Evolutionary conservation across 2,329 filamentous ascomycete species (phyloP), one percentile per base, ranked within the genome.

Genomic region (Thelonectria blattea): DNA sequence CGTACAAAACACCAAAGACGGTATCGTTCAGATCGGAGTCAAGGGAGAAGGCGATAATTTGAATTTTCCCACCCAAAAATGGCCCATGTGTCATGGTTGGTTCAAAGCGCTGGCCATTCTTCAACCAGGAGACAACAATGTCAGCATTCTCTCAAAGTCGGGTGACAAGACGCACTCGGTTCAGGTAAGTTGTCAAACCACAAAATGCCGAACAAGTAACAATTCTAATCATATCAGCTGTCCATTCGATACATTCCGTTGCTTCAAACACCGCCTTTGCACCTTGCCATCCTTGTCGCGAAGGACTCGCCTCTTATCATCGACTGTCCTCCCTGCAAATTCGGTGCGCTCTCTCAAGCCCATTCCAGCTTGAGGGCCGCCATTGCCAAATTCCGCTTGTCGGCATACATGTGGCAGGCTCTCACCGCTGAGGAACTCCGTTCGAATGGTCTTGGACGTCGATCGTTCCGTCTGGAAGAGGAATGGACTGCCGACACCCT

Each of bases 341-440:
- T 84, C 56, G 79, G 81, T 59, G 80, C 83, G 63, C 81, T 84
- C 52, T 88, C 88, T 74, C 71, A 68, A 34, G 71, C 75, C 0
- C 76, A 78, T 57, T 71, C 74, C 5, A 86, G 80, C 11, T 71
- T 91, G 17, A 83, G 88, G 27, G 84, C 85, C 17, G 89, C 89
- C 1, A 82, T 90, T 52, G 82, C 84, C 66, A 92, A 92, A 71
- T 89, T 90, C 66, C 83, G 88, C 55, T 90, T 90, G 83, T 84
- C 88, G 18, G 90, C 88, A 22, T 91, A 91, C 73, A 81, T 92
- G 57, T 91, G 90, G 89, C 90, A 92, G 72, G 88, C 89, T 20
- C 89, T 91, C 58, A 91, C 88, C 1, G 89, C 88, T 20, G 89
- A 92, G 70, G 89, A 92, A 68, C 89, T 92, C 85, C 87, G 87